Evolutionary conservation across 768 basidiomycete genomes (phyloP), one percentile per base, ranked within the genome.

Genomic region (Asterophora lycoperdoides): DNA sequence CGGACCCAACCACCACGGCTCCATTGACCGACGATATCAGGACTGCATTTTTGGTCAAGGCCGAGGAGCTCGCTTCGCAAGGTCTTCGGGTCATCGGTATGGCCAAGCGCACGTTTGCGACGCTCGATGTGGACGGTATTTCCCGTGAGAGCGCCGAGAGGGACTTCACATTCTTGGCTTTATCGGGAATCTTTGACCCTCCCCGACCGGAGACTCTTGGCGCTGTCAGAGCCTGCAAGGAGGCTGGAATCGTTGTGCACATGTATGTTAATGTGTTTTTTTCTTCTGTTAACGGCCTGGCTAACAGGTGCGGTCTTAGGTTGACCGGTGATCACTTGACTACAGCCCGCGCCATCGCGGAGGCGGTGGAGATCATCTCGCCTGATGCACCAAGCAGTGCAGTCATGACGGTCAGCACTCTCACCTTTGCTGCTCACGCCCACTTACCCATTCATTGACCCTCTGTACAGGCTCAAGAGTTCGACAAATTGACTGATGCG

Each of bases 151-250:
- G 74, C 5, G 69, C 77, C 13, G 79, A 80, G 61, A 51, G 64
- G 26, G 69, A 68, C 29, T 71, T 79, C 45, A 68, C 63, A 4
- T 77, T 83, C 60, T 62, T 77, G n/a, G 79, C 74, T 5, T 66
- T 81, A 7, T 72, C 70, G n/a, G 81, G 79, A 39, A 76, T 81
- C 49, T 74, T 71, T 40, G 80, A 81, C 55, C 79, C 80, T 14
- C 79, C 79, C 14, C 70, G 80, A 33, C 78, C 76, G 1, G 76
- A 81, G 53, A 75, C 73, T 3, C 62, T 72, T 6, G 74, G 71
- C 2, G 77, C 80, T 29, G 79, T 82, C 8, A 65, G 71, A 35
- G 70, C 73, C 32, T 77, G 73, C 62, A 71, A 73, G 48, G 64
- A 69, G 43, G 80, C 80, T 40, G 78, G 79, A 14, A 76, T 80